Evolutionary conservation across 2,329 filamentous ascomycete genomes (phyloP), one percentile per base, ranked within the genome.

Genomic region (Dactylellina haptotyla): DNA sequence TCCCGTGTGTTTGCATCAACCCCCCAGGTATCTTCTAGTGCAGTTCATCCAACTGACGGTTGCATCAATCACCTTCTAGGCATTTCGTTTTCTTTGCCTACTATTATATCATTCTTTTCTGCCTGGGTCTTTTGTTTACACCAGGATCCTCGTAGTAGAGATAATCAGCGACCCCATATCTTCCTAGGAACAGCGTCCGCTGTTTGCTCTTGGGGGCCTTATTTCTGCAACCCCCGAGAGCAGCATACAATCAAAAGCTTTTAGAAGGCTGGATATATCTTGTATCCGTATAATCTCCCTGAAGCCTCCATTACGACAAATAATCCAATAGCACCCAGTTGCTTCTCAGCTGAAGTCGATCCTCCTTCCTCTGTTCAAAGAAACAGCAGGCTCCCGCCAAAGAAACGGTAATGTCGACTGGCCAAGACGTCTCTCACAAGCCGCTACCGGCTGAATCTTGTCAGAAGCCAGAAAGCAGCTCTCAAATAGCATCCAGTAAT

Each of bases 331-430:
- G 66, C 61, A 37, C 69, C 61, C 61, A 57, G 61, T 39, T 61
- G 50, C 30, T 16, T 28, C 54, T n/a, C 20, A 51, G 54, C 69
- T 66, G 69, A n/a, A 54, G 61, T 59, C 43, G 46, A 50, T 53
- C 45, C 25, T 61, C 39, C 10, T n/a, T 34, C 16, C n/a, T 8
- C n/a, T 12, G 20, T 39, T 30, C n/a, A 34, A 10, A 16, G 9
- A 39, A 8, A 3, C 14, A 20, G 16, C 26, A 37, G n/a, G 3
- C 41, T 6, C 9, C 39, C 14, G 2, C 14, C n/a, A n/a, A 32
- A 10, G 12, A 6, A 53, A 28, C 34, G 2, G 12, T 12, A 30
- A 73, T 73, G 69, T 61, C 69, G 30, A 39, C 69, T 14, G 3
- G 18, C 43, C 54, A 62, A 37, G 59, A 61, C 14, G 12, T 37